Evolutionary conservation across 176 grass and related monocot species (phyloP), one percentile per base, ranked within the genome.

Genomic region (bread wheat (Triticum aestivum)): DNA sequence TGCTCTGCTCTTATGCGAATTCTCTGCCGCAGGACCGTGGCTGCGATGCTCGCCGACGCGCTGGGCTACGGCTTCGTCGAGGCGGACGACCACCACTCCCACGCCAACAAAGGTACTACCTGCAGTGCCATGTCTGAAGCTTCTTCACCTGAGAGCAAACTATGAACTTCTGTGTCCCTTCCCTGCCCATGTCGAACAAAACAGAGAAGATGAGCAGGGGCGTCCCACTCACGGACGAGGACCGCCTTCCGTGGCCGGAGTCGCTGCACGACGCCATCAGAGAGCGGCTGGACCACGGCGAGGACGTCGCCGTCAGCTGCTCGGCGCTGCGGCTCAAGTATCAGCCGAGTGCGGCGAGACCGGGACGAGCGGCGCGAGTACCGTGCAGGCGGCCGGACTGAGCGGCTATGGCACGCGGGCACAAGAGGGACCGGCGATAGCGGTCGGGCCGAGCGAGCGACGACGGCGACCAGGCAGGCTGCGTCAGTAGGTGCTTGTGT

Each of bases 161-260:
- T 75, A 49, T 88, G 15, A 84, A 75, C 75, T 14, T 34, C 1
- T 59, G 23, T 33, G 10, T 21, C 27, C 27, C 30, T 4, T 2
- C 2, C 44, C 39, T 39, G 73, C 7, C 3, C 4, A 54, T 42
- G 9, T 18, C 15, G 35, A 42, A 42, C 39, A 42, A 64, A 75
- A 62, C 86, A 98, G 96, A 75, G 1, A 98, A 98, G 86, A 98
- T 98, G 93, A 92, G 90, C 77, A 85, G 69, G 17, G 90, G 96
- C 56, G 30, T 88, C 84, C 91, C 88, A 3, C 90, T 98, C 26
- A 69, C 88, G 0, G 93, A 95, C 18, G 52, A 66, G 6, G 93
- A 98, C 42, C 91, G 91, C 24, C 27, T 38, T 3, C 96, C 96
- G 2, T 98, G 96, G 96, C 93, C 96, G 5, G 84, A 90, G 80